These are phyloP conservation scores for Falciphora oryzae DNA, from an alignment of 2,329 filamentous ascomycete genomes.

Conservation along the genomic window DNA sequence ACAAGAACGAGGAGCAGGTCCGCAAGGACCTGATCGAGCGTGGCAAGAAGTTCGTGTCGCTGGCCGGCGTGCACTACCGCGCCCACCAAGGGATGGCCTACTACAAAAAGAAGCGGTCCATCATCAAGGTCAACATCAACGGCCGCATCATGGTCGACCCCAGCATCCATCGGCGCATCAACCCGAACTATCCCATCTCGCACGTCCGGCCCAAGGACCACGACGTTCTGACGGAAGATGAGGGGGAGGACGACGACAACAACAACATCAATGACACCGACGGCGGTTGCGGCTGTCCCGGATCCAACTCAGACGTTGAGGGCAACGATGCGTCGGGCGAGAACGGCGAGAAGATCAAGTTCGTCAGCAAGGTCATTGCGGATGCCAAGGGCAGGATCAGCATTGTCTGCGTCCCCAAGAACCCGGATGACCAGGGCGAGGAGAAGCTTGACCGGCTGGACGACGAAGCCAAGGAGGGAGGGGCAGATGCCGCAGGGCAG, in stretches of 20 bases:
- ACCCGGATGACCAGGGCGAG: constrained; percentile 16
- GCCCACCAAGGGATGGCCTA: constrained; percentile 81
- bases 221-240: constrained; percentile 48
- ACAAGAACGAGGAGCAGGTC: constrained; percentile 63
- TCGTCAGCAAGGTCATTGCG: constrained; percentile 47
- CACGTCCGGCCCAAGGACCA: constrained; percentile 67
- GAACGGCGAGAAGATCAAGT: constrained; percentile 37
- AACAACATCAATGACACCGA: constrained; percentile 34
- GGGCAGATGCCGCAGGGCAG: constrained; percentile 10
- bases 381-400: constrained; percentile 34
- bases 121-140: constrained; percentile 78
- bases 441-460: constrained; percentile 52
- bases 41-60: constrained; percentile 74
- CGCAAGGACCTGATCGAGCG: constrained; percentile 66
- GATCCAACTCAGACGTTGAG: constrained; percentile 32
- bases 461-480: constrained; percentile 22
- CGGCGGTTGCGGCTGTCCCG: constrained; percentile 21
- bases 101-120: constrained; percentile 69
- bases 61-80: constrained; percentile 80
- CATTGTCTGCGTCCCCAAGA: constrained; percentile 28
- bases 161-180: constrained; percentile 73
- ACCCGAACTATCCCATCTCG: constrained; percentile 78
- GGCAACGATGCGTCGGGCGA: constrained; percentile 26
- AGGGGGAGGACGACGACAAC: constrained; percentile 42
- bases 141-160: constrained; percentile 86